Evolutionary conservation across 805 yeast species (phyloP).

Genomic region (Wickerhamomyces pijperi): DNA sequence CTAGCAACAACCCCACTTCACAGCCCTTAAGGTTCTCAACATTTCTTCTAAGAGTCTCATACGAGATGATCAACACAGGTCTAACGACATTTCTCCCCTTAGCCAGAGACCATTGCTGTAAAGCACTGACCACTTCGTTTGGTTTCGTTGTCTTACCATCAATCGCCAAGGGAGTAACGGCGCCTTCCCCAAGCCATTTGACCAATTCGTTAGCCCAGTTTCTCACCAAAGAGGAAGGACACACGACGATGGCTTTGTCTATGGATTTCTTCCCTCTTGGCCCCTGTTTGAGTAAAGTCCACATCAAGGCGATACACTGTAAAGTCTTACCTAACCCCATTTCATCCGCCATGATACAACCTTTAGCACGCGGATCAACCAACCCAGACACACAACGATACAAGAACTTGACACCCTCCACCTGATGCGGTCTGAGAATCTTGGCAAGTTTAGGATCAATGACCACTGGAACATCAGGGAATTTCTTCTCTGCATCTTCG

Average conservation of each 20-base stretch:
- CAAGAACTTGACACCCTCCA: conserved; percentile 87
- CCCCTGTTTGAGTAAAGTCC: conserved; percentile 85
- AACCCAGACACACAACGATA: conserved; percentile 88
- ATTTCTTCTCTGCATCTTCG: conserved; percentile 37
- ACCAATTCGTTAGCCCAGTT: conserved; percentile 96
- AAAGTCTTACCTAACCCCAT: conserved; percentile 92
- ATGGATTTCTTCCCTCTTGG: conserved; percentile 76
- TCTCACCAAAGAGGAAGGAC: conserved; percentile 87
- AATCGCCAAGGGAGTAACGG: conserved; percentile 75
- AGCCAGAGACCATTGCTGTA: conserved; percentile 80
- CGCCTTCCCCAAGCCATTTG: conserved; percentile 94
- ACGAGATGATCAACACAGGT: conserved; percentile 88
- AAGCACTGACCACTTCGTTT: conserved; percentile 52
- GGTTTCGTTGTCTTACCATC: conserved; percentile 82
- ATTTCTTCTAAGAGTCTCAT: conserved; percentile 85
- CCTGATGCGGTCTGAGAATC: conserved; percentile 88
- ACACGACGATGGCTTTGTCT: conserved; percentile 82
- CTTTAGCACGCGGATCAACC: conserved; percentile 72
- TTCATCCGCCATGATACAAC: conserved; percentile 97
- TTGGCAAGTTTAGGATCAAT: conserved; percentile 83
- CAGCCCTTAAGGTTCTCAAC: conserved; percentile 63
- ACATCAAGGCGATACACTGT: conserved; percentile 81
- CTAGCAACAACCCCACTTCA: conserved; percentile 77
- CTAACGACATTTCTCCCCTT: conserved; percentile 80
- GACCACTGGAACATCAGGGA: conserved; percentile 89